Conservation (phyloP, 73 alveolate species). For the Symbiodinium natans region DNA sequence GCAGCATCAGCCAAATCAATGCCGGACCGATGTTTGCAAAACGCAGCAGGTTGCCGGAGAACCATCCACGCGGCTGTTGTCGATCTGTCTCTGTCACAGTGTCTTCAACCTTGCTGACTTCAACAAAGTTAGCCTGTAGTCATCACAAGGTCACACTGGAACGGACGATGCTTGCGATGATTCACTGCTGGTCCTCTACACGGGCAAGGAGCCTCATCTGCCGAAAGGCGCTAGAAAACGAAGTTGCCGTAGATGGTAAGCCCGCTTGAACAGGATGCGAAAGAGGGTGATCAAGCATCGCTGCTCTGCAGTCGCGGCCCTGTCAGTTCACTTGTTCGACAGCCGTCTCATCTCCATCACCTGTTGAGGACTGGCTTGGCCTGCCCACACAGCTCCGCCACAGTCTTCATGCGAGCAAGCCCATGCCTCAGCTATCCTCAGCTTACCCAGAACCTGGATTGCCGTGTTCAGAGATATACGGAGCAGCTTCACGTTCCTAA, state of each 20-base stretch:
- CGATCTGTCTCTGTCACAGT: background rate
- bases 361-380: background rate
- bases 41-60: background rate
- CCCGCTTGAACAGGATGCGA: background rate
- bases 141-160: background rate
- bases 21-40: background rate
- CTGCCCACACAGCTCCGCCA: background rate
- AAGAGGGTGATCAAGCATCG: background rate
- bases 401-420: background rate
- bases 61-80: background rate
- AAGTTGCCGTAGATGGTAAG: background rate
- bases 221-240: too few relatives aligned
- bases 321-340: background rate
- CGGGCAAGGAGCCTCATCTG: constrained; percentile 1
- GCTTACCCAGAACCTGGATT: too few relatives aligned
- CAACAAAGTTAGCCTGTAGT: background rate
- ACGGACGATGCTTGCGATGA: background rate
- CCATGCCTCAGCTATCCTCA: background rate
- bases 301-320: background rate
- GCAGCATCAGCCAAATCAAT: background rate
- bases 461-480: too few relatives aligned
- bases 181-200: background rate
- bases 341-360: background rate
- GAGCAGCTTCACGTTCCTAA: too few relatives aligned
- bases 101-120: background rate